Conservation (phyloP, 768 basidiomycete genomes). For the Trametes gibbosa region DNA sequence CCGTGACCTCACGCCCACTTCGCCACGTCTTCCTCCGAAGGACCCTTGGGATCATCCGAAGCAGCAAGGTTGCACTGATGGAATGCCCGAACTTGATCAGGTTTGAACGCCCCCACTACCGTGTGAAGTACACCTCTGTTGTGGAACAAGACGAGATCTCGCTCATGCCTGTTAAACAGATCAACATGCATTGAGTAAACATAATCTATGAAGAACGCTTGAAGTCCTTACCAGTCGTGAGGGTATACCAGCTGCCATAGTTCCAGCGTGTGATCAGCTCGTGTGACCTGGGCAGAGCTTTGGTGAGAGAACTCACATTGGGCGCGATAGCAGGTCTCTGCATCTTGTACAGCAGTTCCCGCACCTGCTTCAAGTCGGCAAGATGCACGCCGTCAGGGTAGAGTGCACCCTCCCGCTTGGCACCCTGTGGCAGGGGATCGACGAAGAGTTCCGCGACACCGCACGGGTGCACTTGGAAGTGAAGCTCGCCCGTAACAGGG, state of each 20-base stretch:
- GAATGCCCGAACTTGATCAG: slow-evolving; percentile 69
- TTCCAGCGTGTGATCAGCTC: slow-evolving; percentile 3
- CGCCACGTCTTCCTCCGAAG: slow-evolving; percentile 62
- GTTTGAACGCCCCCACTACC: slow-evolving; percentile 72
- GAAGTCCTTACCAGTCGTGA: slow-evolving; percentile 67
- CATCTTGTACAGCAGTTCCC: slow-evolving; percentile 78
- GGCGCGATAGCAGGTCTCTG: slow-evolving; percentile 90
- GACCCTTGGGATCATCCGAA: slow-evolving; percentile 67
- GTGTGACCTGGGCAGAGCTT: background rate
- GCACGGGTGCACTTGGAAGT: slow-evolving; percentile 90
- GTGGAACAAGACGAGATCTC: slow-evolving; percentile 82
- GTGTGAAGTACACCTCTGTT: slow-evolving; percentile 81
- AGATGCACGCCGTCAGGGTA: slow-evolving; percentile 83
- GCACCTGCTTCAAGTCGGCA: slow-evolving; percentile 67
- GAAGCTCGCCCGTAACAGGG: slow-evolving; percentile 75
- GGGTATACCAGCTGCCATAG: slow-evolving; percentile 69
- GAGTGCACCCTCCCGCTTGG: slow-evolving; percentile 57
- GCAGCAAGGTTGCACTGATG: slow-evolving; percentile 90
- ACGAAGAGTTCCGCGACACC: slow-evolving; percentile 66
- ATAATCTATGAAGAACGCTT: background rate
- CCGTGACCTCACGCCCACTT: slow-evolving; percentile 45
- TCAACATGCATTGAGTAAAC: background rate
- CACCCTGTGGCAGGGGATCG: slow-evolving; percentile 66
- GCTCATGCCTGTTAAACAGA: slow-evolving; percentile 40
- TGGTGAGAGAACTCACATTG: slow-evolving; percentile 38